Percentiles rank a stretch among this genome's conserved stretches.
Evolutionary conservation across 2,329 filamentous ascomycete species (phyloP).

Genomic region (Colletotrichum zoysiae): DNA sequence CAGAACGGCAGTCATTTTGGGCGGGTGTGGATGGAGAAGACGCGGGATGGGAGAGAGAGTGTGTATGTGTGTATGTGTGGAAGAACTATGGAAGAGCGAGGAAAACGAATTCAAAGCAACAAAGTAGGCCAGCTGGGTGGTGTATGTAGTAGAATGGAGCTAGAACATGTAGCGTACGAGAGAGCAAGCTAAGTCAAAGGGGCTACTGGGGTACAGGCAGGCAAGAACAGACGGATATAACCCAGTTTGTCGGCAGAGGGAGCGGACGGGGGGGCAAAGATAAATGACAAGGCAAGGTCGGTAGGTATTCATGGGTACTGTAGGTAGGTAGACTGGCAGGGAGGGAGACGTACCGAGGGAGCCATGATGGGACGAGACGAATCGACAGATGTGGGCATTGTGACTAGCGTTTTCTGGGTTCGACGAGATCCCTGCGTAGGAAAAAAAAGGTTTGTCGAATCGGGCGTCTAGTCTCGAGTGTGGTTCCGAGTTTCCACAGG

Average conservation of each 20-base stretch:
- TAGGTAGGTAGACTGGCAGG: conserved; percentile 12
- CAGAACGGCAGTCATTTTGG: conserved; percentile 33
- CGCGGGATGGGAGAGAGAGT: conserved; percentile 27
- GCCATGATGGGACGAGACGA: conserved; percentile 74
- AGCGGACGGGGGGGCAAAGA: background rate
- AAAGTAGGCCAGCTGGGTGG: conserved; percentile 27
- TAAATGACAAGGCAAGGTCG: conserved; percentile 26
- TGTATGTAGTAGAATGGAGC: background rate
- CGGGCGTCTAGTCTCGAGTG: conserved; percentile 30
- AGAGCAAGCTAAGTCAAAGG: conserved; percentile 13
- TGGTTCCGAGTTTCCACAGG: conserved; percentile 40
- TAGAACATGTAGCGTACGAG: conserved; percentile 24
- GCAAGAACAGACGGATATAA: conserved; percentile 28
- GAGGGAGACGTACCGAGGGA: conserved; percentile 65
- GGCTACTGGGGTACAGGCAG: conserved; percentile 3
- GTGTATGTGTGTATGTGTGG: no score
- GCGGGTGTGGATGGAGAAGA: background rate
- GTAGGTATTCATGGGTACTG: conserved; percentile 8
- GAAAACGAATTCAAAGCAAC: conserved; percentile 15
- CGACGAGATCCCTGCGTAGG: conserved; percentile 29
- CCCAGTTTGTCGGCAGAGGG: background rate
- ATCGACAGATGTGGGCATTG: conserved; percentile 70
- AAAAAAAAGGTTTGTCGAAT: conserved; percentile 34
- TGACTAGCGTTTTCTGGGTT: conserved; percentile 39
- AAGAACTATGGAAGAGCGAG: conserved; percentile 18